Conservation (phyloP, 192 early-diverging fungal genomes). For the Hyaloraphidium curvatum region DNA sequence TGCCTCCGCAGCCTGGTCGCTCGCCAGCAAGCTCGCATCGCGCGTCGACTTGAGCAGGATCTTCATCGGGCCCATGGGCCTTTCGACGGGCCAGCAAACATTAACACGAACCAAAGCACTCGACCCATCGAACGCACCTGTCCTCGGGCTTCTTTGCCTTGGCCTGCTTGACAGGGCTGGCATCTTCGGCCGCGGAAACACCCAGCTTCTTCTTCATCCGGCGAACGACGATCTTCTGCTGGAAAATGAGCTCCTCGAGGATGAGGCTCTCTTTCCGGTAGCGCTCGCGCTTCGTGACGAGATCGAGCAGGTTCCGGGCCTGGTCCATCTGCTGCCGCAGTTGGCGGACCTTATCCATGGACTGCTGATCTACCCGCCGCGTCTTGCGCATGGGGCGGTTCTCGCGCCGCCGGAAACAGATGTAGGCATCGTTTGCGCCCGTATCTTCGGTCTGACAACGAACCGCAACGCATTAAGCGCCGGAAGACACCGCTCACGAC, state of each 20-base stretch:
- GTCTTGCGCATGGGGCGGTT: constrained; percentile 73
- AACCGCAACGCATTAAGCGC: too few species aligned
- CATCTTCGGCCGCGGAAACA: too few species aligned
- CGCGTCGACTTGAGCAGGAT: too few species aligned
- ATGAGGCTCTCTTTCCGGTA: constrained; percentile 49
- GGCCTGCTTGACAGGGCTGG: too few species aligned
- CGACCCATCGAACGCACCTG: too few species aligned
- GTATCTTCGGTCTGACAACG: constrained; percentile 40
- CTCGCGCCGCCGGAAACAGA: constrained; percentile 93
- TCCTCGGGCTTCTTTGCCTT: too few species aligned
- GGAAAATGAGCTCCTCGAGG: constrained; percentile 59
- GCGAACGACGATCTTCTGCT: constrained; percentile 37
- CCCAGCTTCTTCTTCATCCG: constrained; percentile 45
- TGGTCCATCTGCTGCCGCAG: constrained; percentile 60
- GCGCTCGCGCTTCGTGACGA: constrained; percentile 59
- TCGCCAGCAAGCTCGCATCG: too few species aligned
- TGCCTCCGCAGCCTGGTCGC: too few species aligned
- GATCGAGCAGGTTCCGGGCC: constrained; percentile 56
- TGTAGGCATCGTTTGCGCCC: constrained; percentile 57
- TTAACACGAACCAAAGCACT: too few species aligned
- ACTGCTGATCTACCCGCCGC: constrained; percentile 61
- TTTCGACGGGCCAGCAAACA: too few species aligned
- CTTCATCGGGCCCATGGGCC: too few species aligned
- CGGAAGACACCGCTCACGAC: too few species aligned
- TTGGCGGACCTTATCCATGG: constrained; percentile 65